Evolutionary conservation across 202 grass and related monocot genomes (phyloP), one percentile per base, ranked within the genome.

Genomic region (Panicum virgatum): DNA sequence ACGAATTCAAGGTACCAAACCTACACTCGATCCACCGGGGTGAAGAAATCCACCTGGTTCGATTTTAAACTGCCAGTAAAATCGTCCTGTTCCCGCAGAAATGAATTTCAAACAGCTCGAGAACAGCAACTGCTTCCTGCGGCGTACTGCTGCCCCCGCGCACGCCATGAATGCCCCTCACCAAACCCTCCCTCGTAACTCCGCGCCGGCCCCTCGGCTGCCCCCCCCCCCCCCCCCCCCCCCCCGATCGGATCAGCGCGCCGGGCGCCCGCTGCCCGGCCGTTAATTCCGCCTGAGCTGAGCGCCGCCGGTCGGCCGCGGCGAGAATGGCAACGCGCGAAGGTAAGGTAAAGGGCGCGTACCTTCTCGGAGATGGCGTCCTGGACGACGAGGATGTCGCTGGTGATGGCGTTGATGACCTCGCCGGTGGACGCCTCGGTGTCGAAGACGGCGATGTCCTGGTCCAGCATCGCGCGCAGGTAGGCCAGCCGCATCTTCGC

Each of bases 361-460:
- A 98, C 92, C 96, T 98, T 98, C 89, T 98, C 96, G 23, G 96
- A 98, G 76, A 98, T 96, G 63, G 96, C 96, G 83, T 98, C 96
- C 79, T 98, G 96, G 59, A 98, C 96, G 62, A 98, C 85, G 56
- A 98, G 90, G 81, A 98, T 91, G 86, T 98, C 96, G 80, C 90
- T 85, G 64, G 96, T 98, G 77, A 98, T 98, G 73, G 96, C 96
- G 66, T 94, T 89, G 78, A 98, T 98, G 79, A 98, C 96, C 86
- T 98, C 96, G 62, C 96, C 96, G 59, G 96, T 98, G 77, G 96
- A 95, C 37, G 96, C 90, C 82, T 98, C 96, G 4, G 90, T 98
- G 82, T 98, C 96, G 84, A 98, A 98, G 68, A 98, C 72, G 70
- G 80, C 88, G 51, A 98, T 98, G 81, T 98, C 96, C 83, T 98